A percentile compares a stretch with the other conserved stretches of the same genome.
Evolutionary conservation across 768 basidiomycete genomes (phyloP).

Genomic region (Tylopilus subfusipes): DNA sequence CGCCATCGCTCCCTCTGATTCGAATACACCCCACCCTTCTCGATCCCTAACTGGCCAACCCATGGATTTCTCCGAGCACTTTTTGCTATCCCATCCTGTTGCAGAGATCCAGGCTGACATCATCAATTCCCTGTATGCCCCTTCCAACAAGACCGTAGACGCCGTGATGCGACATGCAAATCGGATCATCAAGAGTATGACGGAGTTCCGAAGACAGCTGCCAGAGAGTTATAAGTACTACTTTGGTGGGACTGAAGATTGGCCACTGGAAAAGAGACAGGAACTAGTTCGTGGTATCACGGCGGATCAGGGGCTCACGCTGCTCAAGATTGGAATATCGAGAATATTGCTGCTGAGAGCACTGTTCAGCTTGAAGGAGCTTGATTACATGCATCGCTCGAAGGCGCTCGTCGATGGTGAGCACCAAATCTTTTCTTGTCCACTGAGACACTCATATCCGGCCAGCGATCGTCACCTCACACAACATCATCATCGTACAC

Average conservation of each 20-base stretch:
- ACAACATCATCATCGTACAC: slow-evolving; percentile 84
- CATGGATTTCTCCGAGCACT: slow-evolving; percentile 71
- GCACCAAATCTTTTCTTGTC: slow-evolving; percentile 15
- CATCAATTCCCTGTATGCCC: slow-evolving; percentile 80
- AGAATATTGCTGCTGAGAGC: slow-evolving; percentile 76
- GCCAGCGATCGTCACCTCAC: slow-evolving; percentile 77
- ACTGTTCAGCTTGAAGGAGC: slow-evolving; percentile 71
- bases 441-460: slow-evolving; percentile 1
- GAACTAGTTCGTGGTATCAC: slow-evolving; percentile 70
- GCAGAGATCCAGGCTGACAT: slow-evolving; percentile 87
- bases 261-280: slow-evolving; percentile 61
- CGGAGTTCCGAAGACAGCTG: slow-evolving; percentile 62
- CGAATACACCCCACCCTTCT: slow-evolving; percentile 71
- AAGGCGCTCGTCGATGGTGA: slow-evolving; percentile 77
- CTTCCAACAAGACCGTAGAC: slow-evolving; percentile 66
- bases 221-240: slow-evolving; percentile 72
- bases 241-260: slow-evolving; percentile 75
- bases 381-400: slow-evolving; percentile 60
- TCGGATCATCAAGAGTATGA: slow-evolving; percentile 75
- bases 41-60: slow-evolving; percentile 34
- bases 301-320: slow-evolving; percentile 77
- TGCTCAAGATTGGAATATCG: slow-evolving; percentile 80
- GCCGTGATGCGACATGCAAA: slow-evolving; percentile 72
- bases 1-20: slow-evolving; percentile 78
- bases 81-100: slow-evolving; percentile 68